Conservation (phyloP, 2,329 filamentous ascomycete genomes). For the Colletotrichum higginsianum region DNA sequence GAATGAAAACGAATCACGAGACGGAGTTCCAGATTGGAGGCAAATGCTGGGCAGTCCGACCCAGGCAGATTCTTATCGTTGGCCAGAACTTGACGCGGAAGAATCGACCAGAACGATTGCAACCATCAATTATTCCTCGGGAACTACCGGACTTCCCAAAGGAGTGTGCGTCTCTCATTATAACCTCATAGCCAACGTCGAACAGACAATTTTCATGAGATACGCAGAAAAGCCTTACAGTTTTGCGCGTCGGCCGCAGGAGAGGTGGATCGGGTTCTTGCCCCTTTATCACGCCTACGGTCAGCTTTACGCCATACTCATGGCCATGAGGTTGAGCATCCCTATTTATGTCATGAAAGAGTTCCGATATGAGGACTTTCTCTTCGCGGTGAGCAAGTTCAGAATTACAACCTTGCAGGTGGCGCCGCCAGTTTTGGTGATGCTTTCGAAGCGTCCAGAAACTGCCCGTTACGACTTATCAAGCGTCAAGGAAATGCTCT, state of each 20-base stretch:
- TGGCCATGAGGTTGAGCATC: conserved; percentile 58
- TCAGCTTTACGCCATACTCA: conserved; percentile 67
- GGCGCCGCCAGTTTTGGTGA: conserved; percentile 72
- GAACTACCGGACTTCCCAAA: conserved; percentile 67
- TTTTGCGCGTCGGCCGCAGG: conserved; percentile 56
- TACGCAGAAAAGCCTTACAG: conserved; percentile 55
- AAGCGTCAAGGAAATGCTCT: conserved; percentile 61
- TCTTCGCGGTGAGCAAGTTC: conserved; percentile 64
- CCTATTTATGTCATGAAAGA: conserved; percentile 71
- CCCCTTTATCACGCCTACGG: conserved; percentile 77
- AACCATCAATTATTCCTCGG: conserved; percentile 66
- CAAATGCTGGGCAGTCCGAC: conserved; percentile 53
- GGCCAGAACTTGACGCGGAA: conserved; percentile 54
- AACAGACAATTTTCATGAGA: conserved; percentile 64
- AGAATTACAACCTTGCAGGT: conserved; percentile 67
- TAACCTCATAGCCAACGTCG: conserved; percentile 65
- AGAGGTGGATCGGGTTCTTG: conserved; percentile 72
- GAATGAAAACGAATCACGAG: conserved; percentile 46
- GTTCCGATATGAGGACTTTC: conserved; percentile 68
- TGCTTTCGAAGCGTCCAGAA: conserved; percentile 71
- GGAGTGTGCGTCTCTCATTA: conserved; percentile 65
- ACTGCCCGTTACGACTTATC: conserved; percentile 67
- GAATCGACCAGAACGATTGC: conserved; percentile 55
- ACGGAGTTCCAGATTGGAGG: conserved; percentile 60
- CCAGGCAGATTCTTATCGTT: conserved; percentile 56